Evolutionary conservation across 148 eudicot genomes (phyloP).

Genomic region (Spergularia marina): DNA sequence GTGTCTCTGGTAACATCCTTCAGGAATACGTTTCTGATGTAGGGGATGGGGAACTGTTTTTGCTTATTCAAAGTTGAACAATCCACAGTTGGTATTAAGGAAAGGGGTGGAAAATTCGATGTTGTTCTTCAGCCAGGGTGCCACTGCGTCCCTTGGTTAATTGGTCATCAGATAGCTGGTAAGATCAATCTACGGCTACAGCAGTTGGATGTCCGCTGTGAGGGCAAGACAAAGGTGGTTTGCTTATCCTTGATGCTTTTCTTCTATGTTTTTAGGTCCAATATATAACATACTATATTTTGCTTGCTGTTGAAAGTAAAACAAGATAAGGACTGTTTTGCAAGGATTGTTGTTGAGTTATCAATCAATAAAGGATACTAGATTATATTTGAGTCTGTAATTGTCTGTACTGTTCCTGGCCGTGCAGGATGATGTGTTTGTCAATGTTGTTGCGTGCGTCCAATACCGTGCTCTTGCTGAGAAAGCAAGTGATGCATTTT

Average conservation of each 20-base stretch:
- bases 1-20: no score
- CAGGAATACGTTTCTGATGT: background rate
- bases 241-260: no score
- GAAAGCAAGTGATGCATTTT: conserved; percentile 46
- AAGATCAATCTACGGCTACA: conserved; percentile 40
- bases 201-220: conserved; percentile 43
- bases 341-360: no score
- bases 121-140: conserved; percentile 45
- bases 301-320: no score
- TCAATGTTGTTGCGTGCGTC: conserved; percentile 45
- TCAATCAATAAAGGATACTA: no score
- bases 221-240: conserved; percentile 44
- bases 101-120: conserved; percentile 33
- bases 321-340: no score
- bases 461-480: conserved; percentile 41
- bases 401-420: background rate
- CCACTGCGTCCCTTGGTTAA: conserved; percentile 41
- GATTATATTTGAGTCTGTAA: no score
- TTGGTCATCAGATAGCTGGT: conserved; percentile 31
- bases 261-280: no score
- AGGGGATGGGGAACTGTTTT: conserved; percentile 35
- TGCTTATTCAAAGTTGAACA: conserved; percentile 41
- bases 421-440: conserved; percentile 47
- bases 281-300: no score
- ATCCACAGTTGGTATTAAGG: conserved; percentile 43